A percentile compares a stretch with the other conserved stretches of the same genome.
phyloP scores from a whole-genome alignment of 306 rosid species.

The Senna siamea region DNA sequence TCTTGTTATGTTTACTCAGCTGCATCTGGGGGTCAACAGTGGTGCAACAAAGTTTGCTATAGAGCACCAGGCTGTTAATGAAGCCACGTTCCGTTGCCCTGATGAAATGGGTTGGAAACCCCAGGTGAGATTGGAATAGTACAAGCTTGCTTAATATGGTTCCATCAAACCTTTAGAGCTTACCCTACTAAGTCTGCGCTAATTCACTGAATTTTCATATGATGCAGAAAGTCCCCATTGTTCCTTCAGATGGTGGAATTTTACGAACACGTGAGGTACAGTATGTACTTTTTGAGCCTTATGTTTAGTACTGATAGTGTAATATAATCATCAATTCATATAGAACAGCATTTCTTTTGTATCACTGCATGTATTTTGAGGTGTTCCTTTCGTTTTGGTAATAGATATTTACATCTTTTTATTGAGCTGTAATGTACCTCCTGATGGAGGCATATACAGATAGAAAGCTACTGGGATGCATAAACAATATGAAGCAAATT shows the following conservation, averaged over 20 bases:
- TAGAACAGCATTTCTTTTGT: conserved; percentile 12
- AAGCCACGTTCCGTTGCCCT: conserved; percentile 95
- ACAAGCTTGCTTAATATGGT: conserved; percentile 16
- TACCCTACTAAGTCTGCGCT: conserved; percentile 14
- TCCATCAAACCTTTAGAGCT: conserved; percentile 29
- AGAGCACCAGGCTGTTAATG: conserved; percentile 95
- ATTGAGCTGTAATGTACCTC: no score
- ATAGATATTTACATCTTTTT: no score
- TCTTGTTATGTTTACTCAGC: conserved; percentile 47
- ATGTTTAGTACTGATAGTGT: conserved; percentile 9
- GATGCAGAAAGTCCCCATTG: conserved; percentile 86
- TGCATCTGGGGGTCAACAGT: conserved; percentile 96
- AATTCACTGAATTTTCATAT: conserved; percentile 37
- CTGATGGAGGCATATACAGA: no score
- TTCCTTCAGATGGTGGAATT: conserved; percentile 77
- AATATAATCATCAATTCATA: not conserved
- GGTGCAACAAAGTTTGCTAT: conserved; percentile 91
- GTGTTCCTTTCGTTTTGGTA: no score
- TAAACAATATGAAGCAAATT: conserved; percentile 27
- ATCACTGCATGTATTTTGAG: no score
- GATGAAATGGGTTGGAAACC: conserved; percentile 99
- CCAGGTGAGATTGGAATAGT: conserved; percentile 55
- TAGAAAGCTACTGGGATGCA: no score
- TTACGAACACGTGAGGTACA: conserved; percentile 69
- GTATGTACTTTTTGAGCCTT: conserved; percentile 31